Base-by-base conservation (phyloP, 148 eudicot genomes). In the Hydrangea macrophylla region DNA sequence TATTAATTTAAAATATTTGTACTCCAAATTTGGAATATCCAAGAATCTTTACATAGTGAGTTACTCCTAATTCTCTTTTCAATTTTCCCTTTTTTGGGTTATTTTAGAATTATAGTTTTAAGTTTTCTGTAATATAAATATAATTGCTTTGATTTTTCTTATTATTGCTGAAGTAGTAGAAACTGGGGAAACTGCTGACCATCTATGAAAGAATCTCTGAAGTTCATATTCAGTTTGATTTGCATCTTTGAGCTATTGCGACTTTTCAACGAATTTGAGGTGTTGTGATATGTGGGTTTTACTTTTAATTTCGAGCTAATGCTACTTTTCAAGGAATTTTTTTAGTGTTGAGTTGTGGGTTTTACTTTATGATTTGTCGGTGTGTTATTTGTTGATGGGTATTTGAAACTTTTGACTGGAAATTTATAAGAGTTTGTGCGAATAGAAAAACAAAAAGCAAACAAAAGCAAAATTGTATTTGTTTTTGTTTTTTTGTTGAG, bases 11-110 rank as follows among this genome's bases (percentile, higher is more conserved):
- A 2, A 42, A 10, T 11, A 42, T 11, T 42, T 42, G 15, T 42
- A 10, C 15, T 2, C 61, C 35, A 13, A 51, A 10, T n/a, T 23
- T 68, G 81, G 75, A 78, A 69, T 73, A 73, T 73, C 71, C 74
- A 70, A 48, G 76, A 79, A 71, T 79, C 79, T 71, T 44, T 7
- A 23, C 27, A 10, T 67, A 31, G 64, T 67, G 32, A 65, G 67
- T 54, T 17, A 30, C 40, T 62, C 57, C 51, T 60, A 30, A 65
- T 42, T 28, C 31, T 67, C n/a, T 25, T 18, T 18, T 22, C 11
- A 12, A 5, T 24, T 55, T 24, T 0, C 7, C 27, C 15, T 40
- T 58, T 42, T 2, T 69, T 17, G 6, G 50, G 50, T 42, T 11
- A 42, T 42, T 12, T 9, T 42, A 9, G 5, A 40, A 40, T 40